phyloP scores from a whole-genome alignment of 257 asterid genomes.

The Marsdenia floribunda region DNA sequence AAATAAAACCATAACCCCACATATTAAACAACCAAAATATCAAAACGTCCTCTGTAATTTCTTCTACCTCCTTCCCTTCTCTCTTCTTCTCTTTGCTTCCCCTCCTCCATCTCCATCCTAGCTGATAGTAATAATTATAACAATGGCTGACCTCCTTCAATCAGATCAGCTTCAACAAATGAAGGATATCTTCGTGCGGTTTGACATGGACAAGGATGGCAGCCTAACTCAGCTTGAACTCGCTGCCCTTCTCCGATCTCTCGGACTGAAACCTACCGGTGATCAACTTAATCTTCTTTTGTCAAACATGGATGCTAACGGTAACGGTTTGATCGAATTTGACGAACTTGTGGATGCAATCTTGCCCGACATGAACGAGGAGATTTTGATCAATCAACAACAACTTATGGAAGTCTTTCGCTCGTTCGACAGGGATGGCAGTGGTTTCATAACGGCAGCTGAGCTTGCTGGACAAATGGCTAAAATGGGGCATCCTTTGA shows the following conservation, averaged over 20 bases:
- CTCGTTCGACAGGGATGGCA: constrained; percentile 52
- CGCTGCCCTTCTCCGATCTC: constrained; percentile 47
- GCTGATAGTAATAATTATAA: no score
- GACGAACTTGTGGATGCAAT: constrained; percentile 44
- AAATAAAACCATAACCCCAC: constrained; percentile 10
- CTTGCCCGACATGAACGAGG: constrained; percentile 43
- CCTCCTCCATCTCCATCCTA: constrained; percentile 8
- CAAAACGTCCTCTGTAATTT: background rate
- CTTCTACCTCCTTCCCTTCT: background rate
- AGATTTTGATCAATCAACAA: constrained; percentile 43
- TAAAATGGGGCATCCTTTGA: constrained; percentile 49
- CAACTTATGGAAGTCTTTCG: constrained; percentile 47
- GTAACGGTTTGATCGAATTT: constrained; percentile 49
- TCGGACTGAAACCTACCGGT: constrained; percentile 41
- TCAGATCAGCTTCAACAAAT: constrained; percentile 41
- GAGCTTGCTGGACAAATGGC: constrained; percentile 57
- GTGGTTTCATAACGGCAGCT: constrained; percentile 44
- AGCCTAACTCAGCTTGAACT: constrained; percentile 50
- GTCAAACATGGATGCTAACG: constrained; percentile 45
- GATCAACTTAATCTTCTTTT: constrained; percentile 37
- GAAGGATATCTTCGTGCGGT: constrained; percentile 40
- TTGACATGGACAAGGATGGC: constrained; percentile 46
- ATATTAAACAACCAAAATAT: background rate
- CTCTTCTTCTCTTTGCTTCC: background rate
- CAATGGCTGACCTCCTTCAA: constrained; percentile 31